Percentiles rank a stretch among this genome's conserved stretches.
Conservation (phyloP, 2,329 filamentous ascomycete species). For the Triangularia verruculosa region DNA sequence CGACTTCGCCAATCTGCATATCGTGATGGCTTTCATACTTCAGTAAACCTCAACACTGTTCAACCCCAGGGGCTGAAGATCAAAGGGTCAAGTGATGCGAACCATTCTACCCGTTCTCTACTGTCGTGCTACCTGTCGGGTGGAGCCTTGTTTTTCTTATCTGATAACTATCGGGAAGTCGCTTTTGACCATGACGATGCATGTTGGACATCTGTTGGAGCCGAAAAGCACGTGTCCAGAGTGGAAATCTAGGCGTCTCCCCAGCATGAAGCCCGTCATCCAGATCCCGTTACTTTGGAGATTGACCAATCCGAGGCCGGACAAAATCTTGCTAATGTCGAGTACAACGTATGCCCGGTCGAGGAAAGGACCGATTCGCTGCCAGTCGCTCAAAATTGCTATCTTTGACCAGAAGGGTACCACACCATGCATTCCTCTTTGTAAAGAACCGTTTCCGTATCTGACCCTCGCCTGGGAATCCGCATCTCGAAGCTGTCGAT, state of each 20-base stretch:
- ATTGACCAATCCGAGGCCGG: conserved; percentile 1
- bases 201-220: background rate
- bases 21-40: background rate
- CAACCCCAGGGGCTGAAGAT: background rate
- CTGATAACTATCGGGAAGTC: too few relatives aligned
- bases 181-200: too few relatives aligned
- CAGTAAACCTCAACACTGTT: too few relatives aligned
- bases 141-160: background rate
- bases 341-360: background rate
- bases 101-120: conserved; percentile 3
- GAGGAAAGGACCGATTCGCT: background rate
- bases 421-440: background rate
- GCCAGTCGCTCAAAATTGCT: background rate
- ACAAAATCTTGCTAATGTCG: background rate
- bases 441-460: conserved; percentile 5
- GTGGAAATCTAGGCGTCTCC: background rate
- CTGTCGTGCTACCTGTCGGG: background rate
- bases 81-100: background rate
- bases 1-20: conserved; percentile 22
- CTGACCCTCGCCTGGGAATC: conserved; percentile 29
- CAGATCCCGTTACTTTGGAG: background rate
- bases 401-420: background rate
- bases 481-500: conserved; percentile 35
- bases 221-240: background rate
- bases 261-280: background rate